phyloP scores from a whole-genome alignment of 2,329 filamentous ascomycete species.

The Trichophyton benhamiae region DNA sequence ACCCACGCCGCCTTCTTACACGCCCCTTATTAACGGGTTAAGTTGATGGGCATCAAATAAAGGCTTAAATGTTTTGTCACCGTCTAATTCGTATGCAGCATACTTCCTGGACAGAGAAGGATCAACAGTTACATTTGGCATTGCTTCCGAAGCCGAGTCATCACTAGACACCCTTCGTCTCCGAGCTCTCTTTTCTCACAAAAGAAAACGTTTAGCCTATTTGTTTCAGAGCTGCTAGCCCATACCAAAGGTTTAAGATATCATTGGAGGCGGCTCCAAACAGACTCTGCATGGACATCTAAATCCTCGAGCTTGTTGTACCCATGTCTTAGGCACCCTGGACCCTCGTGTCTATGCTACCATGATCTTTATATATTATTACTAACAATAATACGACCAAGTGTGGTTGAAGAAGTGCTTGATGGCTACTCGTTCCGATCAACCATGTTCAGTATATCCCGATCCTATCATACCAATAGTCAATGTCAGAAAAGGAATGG shows the following conservation, averaged over 20 bases:
- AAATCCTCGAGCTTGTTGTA: neutral
- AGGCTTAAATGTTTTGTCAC: too few relatives aligned
- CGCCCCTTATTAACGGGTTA: neutral
- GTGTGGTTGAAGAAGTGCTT: neutral
- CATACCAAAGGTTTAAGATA: neutral
- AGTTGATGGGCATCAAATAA: neutral
- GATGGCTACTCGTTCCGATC: neutral
- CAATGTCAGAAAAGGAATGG: too few relatives aligned
- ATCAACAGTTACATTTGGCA: neutral
- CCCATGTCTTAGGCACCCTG: neutral
- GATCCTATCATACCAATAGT: neutral
- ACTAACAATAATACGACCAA: neutral
- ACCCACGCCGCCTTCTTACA: neutral
- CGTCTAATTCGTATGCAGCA: too few relatives aligned
- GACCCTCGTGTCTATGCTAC: neutral
- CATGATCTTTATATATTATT: neutral
- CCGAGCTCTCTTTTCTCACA: neutral
- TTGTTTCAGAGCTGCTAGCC: neutral
- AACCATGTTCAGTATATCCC: neutral
- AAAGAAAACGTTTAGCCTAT: neutral
- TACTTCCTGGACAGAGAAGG: neutral
- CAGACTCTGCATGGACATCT: neutral
- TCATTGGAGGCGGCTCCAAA: slow-evolving; percentile 4
- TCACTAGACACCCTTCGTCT: neutral
- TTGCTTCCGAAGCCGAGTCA: neutral